A percentile compares a stretch with the other conserved stretches of the same genome.
These are phyloP conservation scores for Stromatinia cepivora DNA, from an alignment of 2,329 filamentous ascomycete species.

Conservation along the genomic window DNA sequence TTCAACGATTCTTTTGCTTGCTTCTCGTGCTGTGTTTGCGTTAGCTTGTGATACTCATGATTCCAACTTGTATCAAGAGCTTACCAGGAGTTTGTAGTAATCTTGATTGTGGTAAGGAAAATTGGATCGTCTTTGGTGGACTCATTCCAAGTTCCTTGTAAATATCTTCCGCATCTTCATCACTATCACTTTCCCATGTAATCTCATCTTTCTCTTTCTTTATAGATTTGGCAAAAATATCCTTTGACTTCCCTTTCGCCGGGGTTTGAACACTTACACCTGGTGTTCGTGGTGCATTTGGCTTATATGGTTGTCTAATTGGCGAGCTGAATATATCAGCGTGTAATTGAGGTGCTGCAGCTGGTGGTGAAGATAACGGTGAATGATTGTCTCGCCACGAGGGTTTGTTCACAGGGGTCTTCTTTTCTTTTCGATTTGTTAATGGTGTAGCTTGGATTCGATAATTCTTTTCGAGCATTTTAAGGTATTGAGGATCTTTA, in stretches of 20 bases:
- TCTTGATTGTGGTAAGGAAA: constrained; percentile 74
- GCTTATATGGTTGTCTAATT: constrained; percentile 46
- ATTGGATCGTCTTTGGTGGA: constrained; percentile 91
- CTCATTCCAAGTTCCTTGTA: constrained; percentile 70
- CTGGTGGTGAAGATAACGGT: constrained; percentile 69
- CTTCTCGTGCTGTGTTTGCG: constrained; percentile 64
- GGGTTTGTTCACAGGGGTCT: constrained; percentile 38
- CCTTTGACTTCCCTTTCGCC: constrained; percentile 51
- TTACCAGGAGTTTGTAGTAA: constrained; percentile 77
- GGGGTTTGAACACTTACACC: constrained; percentile 87
- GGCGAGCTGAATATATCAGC: constrained; percentile 85
- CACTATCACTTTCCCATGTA: constrained; percentile 69
- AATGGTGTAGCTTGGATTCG: constrained; percentile 90
- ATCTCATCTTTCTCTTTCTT: constrained; percentile 53
- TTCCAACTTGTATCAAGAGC: constrained; percentile 33
- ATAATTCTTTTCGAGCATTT: constrained; percentile 93
- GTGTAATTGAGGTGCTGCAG: constrained; percentile 77
- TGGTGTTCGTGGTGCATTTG: constrained; percentile 62
- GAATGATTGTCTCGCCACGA: constrained; percentile 40
- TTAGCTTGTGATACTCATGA: background rate
- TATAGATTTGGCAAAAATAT: constrained; percentile 46
- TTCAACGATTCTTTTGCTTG: constrained; percentile 77
- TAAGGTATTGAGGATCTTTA: constrained; percentile 81
- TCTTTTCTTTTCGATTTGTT: constrained; percentile 41
- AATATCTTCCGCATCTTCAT: constrained; percentile 57